Base-by-base conservation (phyloP, 129 eudicot species). In the Cynara cardunculus region DNA sequence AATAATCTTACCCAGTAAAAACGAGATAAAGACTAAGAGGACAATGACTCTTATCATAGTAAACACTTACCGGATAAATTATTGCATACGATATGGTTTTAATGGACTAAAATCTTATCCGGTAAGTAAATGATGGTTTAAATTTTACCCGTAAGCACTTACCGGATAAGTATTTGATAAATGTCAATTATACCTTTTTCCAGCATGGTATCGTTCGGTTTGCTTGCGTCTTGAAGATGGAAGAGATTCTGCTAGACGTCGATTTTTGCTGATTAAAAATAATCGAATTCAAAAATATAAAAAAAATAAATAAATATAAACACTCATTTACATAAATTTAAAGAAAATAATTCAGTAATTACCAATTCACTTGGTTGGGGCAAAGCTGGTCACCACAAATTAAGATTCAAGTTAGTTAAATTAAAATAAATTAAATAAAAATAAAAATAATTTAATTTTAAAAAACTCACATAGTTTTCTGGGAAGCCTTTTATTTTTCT, bases 391-490 rank as follows among this genome's bases (percentile, higher is more conserved):
- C 30, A 82, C 46, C 85, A 75, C 64, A 69, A 68, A n/a, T n/a
- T n/a, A n/a, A 69, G 69, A 32, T 3, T 62, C 28, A 37, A 73
- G 56, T 81, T 73, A 81, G 74, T 39, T 27, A 73, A 30, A 26
- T 10, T 26, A 13, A 74, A 0, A 25, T 37, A 44, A 27, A 64
- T 37, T 19, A 10, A 22, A 34, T 10, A 11, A 7, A 5, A 25
- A 73, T 4, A 25, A 18, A 18, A 0, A 41, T 1, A 30, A 1
- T 19, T 30, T 10, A 64, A 24, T 0, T 32, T 27, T 22, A 21
- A 26, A 25, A 84, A 64, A 67, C 91, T 88, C 65, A 94, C 98
- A 53, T 14, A 91, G 18, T 25, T 79, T 91, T 80, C 81, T 85
- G 11, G 90, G 28, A 34, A 87, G 78, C 62, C 79, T 84, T 71